phyloP scores from a whole-genome alignment of 257 asterid species.

The Lavandula angustifolia region DNA sequence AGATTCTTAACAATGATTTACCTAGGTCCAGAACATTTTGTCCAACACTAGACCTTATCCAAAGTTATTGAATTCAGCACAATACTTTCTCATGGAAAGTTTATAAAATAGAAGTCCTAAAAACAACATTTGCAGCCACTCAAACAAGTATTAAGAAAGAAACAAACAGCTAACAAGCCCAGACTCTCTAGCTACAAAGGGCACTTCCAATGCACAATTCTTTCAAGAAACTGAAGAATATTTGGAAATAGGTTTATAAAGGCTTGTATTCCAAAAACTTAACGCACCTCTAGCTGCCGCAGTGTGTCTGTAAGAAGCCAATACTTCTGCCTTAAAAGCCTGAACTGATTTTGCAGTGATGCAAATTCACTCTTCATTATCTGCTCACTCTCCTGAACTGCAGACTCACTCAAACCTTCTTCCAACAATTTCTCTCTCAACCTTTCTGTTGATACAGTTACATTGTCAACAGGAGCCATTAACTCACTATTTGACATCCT shows the following conservation, averaged over 20 bases:
- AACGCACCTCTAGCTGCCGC: constrained; percentile 88
- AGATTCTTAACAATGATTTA: background rate
- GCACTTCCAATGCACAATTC: constrained; percentile 24
- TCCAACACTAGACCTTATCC: background rate
- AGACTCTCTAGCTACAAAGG: constrained; percentile 14
- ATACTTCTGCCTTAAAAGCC: constrained; percentile 79
- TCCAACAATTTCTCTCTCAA: constrained; percentile 75
- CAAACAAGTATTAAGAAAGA: background rate
- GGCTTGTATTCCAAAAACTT: constrained; percentile 27
- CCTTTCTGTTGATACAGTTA: constrained; percentile 66
- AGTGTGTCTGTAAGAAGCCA: constrained; percentile 74
- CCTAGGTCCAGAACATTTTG: constrained; percentile 1
- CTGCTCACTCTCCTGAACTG: constrained; percentile 79
- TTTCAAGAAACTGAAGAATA: constrained; percentile 36
- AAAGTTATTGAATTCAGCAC: background rate
- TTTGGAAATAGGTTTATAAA: constrained; percentile 31
- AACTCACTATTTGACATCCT: constrained; percentile 94
- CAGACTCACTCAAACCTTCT: constrained; percentile 69
- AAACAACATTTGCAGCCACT: background rate
- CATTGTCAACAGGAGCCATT: constrained; percentile 75
- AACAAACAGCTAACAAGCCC: constrained; percentile 18
- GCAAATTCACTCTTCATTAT: constrained; percentile 79
- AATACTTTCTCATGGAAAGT: constrained; percentile 7
- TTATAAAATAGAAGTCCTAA: background rate
- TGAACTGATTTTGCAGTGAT: constrained; percentile 71